These are phyloP conservation scores for Phaffia tasmanica DNA, from an alignment of 768 basidiomycete species.

Conservation along the genomic window DNA sequence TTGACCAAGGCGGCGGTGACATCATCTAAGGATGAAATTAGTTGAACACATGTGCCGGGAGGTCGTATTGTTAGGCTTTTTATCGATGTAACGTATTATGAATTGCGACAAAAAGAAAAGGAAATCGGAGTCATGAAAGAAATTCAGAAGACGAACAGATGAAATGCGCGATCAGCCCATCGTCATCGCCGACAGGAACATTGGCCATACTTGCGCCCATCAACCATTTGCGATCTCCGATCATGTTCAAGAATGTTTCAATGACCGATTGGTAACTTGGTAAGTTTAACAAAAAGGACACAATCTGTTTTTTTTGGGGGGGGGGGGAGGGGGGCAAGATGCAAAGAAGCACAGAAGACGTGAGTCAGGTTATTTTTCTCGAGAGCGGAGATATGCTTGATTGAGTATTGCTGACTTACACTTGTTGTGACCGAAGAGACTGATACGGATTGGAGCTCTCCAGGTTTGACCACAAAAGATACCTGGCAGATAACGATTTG, in stretches of 20 bases:
- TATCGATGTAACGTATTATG: background rate
- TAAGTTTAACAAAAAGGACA: constrained; percentile 19
- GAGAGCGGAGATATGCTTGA: background rate
- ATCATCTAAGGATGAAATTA: constrained; percentile 1
- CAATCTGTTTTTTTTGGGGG: background rate
- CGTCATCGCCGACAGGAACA: background rate
- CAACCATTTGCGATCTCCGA: constrained; percentile 26
- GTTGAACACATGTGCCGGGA: too few relatives aligned
- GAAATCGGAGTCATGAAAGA: background rate
- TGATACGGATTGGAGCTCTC: constrained; percentile 2
- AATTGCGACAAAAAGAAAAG: too few relatives aligned
- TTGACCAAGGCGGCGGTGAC: constrained; percentile 10
- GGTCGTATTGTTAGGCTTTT: background rate
- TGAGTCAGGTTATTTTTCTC: background rate
- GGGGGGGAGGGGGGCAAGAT: background rate
- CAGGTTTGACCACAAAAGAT: background rate
- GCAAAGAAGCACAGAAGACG: background rate
- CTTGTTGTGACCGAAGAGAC: background rate
- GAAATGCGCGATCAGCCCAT: constrained; percentile 21
- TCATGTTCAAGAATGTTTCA: constrained; percentile 8
- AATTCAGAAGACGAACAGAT: constrained; percentile 7
- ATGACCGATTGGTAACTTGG: constrained; percentile 1
- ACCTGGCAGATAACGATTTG: too few relatives aligned
- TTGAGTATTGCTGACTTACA: background rate
- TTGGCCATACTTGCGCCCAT: constrained; percentile 14